A percentile compares a stretch with the other conserved stretches of the same genome.
Conservation (phyloP, 768 basidiomycete species). For the Sutorius australiensis region DNA sequence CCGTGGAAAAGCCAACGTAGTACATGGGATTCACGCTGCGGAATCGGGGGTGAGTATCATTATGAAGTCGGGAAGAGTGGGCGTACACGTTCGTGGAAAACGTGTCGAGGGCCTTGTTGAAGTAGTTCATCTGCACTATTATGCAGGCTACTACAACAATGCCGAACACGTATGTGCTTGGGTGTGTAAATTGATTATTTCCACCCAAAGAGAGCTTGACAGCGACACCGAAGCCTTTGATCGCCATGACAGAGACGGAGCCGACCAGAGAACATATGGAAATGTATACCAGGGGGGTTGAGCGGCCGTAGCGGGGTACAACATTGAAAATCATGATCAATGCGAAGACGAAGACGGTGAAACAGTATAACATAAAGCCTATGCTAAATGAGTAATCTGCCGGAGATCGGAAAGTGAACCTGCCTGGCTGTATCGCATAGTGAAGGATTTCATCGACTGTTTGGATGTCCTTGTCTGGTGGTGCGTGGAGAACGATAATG, state of each 20-base stretch:
- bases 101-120: constrained; percentile 96
- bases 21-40: constrained; percentile 94
- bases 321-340: constrained; percentile 84
- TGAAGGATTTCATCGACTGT: constrained; percentile 92
- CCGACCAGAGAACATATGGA: constrained; percentile 97
- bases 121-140: constrained; percentile 91
- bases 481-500: constrained; percentile 94
- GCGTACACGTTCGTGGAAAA: constrained; percentile 97
- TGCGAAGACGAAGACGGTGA: constrained; percentile 77
- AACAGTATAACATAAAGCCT: constrained; percentile 92
- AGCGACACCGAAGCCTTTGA: constrained; percentile 97
- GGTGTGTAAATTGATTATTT: constrained; percentile 92
- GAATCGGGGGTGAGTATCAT: background rate
- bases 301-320: constrained; percentile 80
- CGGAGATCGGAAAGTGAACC: constrained; percentile 17
- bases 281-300: constrained; percentile 88
- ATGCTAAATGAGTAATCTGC: constrained; percentile 9
- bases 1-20: constrained; percentile 94
- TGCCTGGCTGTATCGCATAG: constrained; percentile 93
- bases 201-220: constrained; percentile 91
- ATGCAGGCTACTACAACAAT: constrained; percentile 81
- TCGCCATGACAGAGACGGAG: constrained; percentile 96
- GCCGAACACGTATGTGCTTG: constrained; percentile 95
- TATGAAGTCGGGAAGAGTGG: background rate
- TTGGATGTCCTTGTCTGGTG: constrained; percentile 88